phyloP scores from a whole-genome alignment of 2,329 filamentous ascomycete species.

The Thyridium curvatum region DNA sequence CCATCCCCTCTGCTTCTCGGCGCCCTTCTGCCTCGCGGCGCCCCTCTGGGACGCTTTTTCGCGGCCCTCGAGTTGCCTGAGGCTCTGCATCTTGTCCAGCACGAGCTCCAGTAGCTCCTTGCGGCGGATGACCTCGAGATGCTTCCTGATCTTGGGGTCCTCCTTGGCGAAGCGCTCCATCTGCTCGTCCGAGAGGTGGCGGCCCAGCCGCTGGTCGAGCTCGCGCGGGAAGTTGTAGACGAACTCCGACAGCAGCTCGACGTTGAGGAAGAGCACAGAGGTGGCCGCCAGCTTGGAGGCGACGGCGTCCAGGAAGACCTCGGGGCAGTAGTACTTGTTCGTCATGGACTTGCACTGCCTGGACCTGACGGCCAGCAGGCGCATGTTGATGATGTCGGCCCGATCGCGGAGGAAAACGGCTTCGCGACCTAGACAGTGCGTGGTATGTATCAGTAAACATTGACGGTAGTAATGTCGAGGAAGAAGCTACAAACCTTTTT shows the following conservation, averaged over 20 bases:
- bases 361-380: slow-evolving; percentile 79
- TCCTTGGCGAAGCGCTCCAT: slow-evolving; percentile 89
- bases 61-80: slow-evolving; percentile 75
- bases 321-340: slow-evolving; percentile 96
- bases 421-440: slow-evolving; percentile 62
- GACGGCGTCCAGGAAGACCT: slow-evolving; percentile 96
- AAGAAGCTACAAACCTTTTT: slow-evolving; percentile 68
- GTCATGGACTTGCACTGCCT: slow-evolving; percentile 77
- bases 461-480: too few species aligned
- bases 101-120: slow-evolving; percentile 93
- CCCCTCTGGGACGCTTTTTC: slow-evolving; percentile 46
- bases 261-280: slow-evolving; percentile 93
- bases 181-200: slow-evolving; percentile 70
- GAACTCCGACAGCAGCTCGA: slow-evolving; percentile 93
- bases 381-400: slow-evolving; percentile 84
- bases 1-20: slow-evolving; percentile 11
- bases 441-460: neutral
- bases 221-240: slow-evolving; percentile 97
- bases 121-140: slow-evolving; percentile 84
- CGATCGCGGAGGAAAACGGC: slow-evolving; percentile 91
- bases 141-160: slow-evolving; percentile 81
- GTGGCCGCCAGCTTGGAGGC: slow-evolving; percentile 92
- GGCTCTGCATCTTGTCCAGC: slow-evolving; percentile 88
- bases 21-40: slow-evolving; percentile 17
- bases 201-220: slow-evolving; percentile 78